These are phyloP conservation scores for Discostella stelligeroides DNA, from an alignment of 108 stramenopile species.

Conservation along the genomic window DNA sequence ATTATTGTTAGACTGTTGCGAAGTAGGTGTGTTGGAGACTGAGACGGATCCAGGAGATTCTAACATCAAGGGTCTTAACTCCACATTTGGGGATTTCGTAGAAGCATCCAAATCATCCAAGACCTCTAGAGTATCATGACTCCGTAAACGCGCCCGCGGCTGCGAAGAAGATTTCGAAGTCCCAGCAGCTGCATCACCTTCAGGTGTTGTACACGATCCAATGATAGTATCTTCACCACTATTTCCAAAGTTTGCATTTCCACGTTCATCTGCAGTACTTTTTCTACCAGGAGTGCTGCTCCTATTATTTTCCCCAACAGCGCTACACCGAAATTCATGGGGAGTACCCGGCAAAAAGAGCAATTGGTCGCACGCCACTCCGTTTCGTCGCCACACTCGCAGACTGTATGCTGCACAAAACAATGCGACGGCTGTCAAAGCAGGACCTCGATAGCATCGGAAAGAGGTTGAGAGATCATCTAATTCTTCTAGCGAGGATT, in stretches of 20 bases:
- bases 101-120: conserved; percentile 1
- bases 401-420: conserved; percentile 79
- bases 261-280: not conserved
- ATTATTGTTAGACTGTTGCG: not conserved
- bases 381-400: conserved; percentile 85
- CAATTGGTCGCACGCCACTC: conserved; percentile 87
- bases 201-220: not conserved
- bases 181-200: conserved; percentile 47
- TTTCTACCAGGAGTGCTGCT: not conserved
- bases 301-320: not conserved
- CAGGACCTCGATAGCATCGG: conserved; percentile 69
- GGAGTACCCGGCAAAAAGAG: conserved; percentile 87
- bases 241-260: conserved; percentile 6
- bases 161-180: conserved; percentile 9
- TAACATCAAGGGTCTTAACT: conserved; percentile 11
- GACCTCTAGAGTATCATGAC: conserved; percentile 2
- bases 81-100: conserved; percentile 1
- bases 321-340: conserved; percentile 45
- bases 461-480: conserved; percentile 49
- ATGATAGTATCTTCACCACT: not conserved
- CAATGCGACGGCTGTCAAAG: conserved; percentile 74
- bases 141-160: not conserved
- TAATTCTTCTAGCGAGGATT: conserved; percentile 1
- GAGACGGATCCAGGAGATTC: conserved; percentile 1
- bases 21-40: conserved; percentile 9